These are phyloP conservation scores for Garcia nutans DNA, from an alignment of 345 rosid genomes.

Conservation along the genomic window DNA sequence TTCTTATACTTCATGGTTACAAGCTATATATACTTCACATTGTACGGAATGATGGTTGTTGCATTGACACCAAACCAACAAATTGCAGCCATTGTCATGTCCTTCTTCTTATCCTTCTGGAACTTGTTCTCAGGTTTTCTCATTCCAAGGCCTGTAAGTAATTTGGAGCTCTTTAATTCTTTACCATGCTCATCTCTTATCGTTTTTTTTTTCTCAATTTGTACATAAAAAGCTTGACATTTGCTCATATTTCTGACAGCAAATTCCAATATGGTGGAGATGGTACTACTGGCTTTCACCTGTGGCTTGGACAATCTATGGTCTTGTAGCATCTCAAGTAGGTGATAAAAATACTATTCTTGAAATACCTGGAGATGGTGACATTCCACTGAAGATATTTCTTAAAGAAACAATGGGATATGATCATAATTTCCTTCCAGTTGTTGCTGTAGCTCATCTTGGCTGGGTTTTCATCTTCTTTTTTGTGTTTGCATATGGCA, in stretches of 20 bases:
- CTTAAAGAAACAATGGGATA: slow-evolving; percentile 50
- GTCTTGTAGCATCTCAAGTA: slow-evolving; percentile 67
- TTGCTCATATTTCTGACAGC: slow-evolving; percentile 34
- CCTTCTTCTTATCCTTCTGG: slow-evolving; percentile 84
- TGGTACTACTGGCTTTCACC: slow-evolving; percentile 88
- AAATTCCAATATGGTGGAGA: slow-evolving; percentile 89
- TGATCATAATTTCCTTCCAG: slow-evolving; percentile 58
- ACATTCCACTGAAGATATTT: slow-evolving; percentile 33
- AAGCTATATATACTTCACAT: slow-evolving; percentile 63
- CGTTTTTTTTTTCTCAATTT: too few species aligned
- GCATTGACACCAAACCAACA: slow-evolving; percentile 74
- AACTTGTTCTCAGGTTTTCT: slow-evolving; percentile 85
- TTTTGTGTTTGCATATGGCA: slow-evolving; percentile 49
- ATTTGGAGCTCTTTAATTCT: not conserved
- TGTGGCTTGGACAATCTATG: slow-evolving; percentile 77
- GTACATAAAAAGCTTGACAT: not conserved
- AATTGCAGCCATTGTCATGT: slow-evolving; percentile 65
- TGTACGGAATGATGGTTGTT: slow-evolving; percentile 78
- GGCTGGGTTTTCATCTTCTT: slow-evolving; percentile 50
- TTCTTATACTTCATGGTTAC: slow-evolving; percentile 62
- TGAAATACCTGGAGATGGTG: slow-evolving; percentile 40
- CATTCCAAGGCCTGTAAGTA: slow-evolving; percentile 59
- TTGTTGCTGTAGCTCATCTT: slow-evolving; percentile 54
- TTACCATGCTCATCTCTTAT: too few species aligned
- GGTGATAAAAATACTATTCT: slow-evolving; percentile 45